These are phyloP conservation scores for Myxozyma melibiosi DNA, from an alignment of 805 yeast genomes.

Conservation along the genomic window DNA sequence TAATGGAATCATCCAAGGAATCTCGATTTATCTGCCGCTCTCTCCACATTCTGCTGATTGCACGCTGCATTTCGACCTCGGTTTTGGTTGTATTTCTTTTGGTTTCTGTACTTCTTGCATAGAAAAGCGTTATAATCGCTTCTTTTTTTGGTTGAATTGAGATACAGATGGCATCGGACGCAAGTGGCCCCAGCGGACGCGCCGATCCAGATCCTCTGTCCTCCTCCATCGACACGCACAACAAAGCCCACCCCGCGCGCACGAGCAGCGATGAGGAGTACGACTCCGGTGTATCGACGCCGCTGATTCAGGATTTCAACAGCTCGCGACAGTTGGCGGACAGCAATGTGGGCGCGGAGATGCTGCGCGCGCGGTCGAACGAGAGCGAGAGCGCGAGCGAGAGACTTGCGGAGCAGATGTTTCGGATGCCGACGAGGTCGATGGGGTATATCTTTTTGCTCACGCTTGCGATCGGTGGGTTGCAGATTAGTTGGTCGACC, in stretches of 20 bases:
- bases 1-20: too few relatives aligned
- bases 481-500: slow-evolving; percentile 66
- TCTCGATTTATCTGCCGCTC: too few relatives aligned
- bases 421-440: slow-evolving; percentile 43
- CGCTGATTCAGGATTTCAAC: not conserved
- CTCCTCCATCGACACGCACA: too few relatives aligned
- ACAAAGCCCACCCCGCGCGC: not conserved
- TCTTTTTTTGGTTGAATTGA: not conserved
- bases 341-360: not conserved
- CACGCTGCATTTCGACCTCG: too few relatives aligned
- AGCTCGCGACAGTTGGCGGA: not conserved
- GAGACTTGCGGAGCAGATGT: slow-evolving; percentile 1
- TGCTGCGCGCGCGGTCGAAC: not conserved
- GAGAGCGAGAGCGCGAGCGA: slow-evolving; percentile 3
- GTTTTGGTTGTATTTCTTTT: not conserved
- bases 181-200: not conserved
- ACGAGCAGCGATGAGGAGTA: not conserved
- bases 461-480: slow-evolving; percentile 56
- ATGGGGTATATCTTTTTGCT: slow-evolving; percentile 49
- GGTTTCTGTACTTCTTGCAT: not conserved
- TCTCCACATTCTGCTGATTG: too few relatives aligned
- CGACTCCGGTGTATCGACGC: slow-evolving; percentile 4
- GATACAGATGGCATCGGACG: not conserved
- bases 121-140: too few relatives aligned
- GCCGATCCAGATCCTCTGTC: slow-evolving; percentile 7